Base-by-base conservation (phyloP, 306 rosid species). In the Lupinus albus region DNA sequence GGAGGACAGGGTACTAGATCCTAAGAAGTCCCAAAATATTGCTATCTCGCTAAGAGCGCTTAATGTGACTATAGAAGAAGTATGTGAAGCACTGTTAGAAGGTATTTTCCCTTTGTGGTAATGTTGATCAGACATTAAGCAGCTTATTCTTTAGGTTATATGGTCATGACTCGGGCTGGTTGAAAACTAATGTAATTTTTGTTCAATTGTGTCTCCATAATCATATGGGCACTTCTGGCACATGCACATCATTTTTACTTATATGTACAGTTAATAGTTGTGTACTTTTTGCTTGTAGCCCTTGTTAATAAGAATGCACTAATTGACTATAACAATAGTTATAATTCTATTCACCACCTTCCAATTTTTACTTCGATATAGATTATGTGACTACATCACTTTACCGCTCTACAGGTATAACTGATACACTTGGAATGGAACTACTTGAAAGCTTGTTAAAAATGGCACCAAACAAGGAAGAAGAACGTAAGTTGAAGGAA, bases 401-500 rank as follows among this genome's bases (percentile, higher is more conserved):
- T 78, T 64, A 7, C 38, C 58, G 64, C 28, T 62, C 73, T 61
- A 71, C 77, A 93, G 99, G 99, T 56, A 80, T 80, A 71, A 85
- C 90, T 4, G 99, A 93, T 70, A 86, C 91, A 11, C 94, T 93
- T 72, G 97, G 97, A 69, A 78, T 86, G 3, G 99, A 93, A 54
- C 73, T 88, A 47, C 97, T 93, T 58, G 99, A 93, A 76, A 88
- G 96, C 79, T 80, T 93, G 75, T 71, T 93, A 82, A 93, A 86
- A 83, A 93, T 93, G 99, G 96, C 97, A 20, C 99, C 96, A 1
- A 93, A 87, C 71, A 93, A 89, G 85, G 99, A 93, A 74, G 99
- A 93, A 77, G 99, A 90, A 42, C 87, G 94, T 4, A 93, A 93
- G 77, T 76, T 93, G 81, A 88, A 78, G 84, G 95, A 85, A 48